Percentiles rank a stretch among this genome's conserved stretches.
Conservation (phyloP, 2,329 filamentous ascomycete genomes). For the Penicillium sclerotiorum region DNA sequence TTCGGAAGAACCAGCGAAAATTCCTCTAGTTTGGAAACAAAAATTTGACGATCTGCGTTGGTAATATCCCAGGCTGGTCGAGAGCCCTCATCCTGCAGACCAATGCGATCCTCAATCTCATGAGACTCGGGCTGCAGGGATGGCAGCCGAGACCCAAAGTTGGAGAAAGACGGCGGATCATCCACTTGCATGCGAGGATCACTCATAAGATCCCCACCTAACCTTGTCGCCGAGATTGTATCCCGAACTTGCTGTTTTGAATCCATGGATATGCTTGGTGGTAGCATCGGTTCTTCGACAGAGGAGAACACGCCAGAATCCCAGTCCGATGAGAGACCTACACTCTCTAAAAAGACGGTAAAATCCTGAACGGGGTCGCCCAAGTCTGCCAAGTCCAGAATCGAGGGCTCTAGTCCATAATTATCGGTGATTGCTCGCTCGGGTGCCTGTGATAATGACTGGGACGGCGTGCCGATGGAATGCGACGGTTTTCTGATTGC, state of each 20-base stretch:
- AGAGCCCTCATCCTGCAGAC: constrained; percentile 45
- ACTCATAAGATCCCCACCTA: constrained; percentile 43
- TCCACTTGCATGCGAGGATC: constrained; percentile 42
- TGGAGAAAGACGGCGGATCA: constrained; percentile 50
- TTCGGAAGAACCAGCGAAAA: constrained; percentile 51
- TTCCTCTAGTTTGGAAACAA: constrained; percentile 48
- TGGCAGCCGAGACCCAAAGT: constrained; percentile 51
- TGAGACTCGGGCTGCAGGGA: constrained; percentile 51
- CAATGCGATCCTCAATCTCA: constrained; percentile 47
- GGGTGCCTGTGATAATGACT: constrained; percentile 36
- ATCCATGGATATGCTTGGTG: constrained; percentile 40
- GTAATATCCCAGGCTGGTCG: constrained; percentile 51
- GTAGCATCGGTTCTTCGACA: constrained; percentile 43
- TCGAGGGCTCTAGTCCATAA: constrained; percentile 48
- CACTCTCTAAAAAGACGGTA: constrained; percentile 51
- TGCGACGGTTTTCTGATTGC: constrained; percentile 40
- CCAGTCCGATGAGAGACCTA: constrained; percentile 54
- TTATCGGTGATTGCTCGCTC: constrained; percentile 45
- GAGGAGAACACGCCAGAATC: constrained; percentile 51
- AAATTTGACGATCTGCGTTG: constrained; percentile 49
- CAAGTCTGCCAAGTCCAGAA: constrained; percentile 50
- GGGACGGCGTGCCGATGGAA: constrained; percentile 34
- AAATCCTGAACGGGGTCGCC: constrained; percentile 54
- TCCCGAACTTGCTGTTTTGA: constrained; percentile 39
- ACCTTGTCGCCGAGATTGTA: constrained; percentile 30